These are phyloP conservation scores for Tylopilus sp. DNA, from an alignment of 768 basidiomycete species.

Conservation along the genomic window DNA sequence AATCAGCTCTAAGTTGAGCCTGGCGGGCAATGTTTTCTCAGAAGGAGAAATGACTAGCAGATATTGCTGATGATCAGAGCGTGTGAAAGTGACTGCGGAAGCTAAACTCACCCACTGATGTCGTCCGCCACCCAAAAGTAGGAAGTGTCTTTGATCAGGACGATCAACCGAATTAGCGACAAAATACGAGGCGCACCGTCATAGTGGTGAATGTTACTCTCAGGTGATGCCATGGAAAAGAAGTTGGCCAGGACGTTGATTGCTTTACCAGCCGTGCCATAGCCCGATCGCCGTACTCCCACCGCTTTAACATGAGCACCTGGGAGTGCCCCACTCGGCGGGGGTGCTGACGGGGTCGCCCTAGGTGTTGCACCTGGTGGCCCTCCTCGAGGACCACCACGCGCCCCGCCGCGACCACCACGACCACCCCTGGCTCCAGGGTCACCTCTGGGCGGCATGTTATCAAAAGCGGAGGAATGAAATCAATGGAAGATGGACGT, in stretches of 20 bases:
- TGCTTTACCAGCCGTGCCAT: constrained; percentile 52
- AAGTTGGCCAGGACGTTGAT: constrained; percentile 54
- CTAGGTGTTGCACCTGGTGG: constrained; percentile 19
- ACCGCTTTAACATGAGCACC: constrained; percentile 45
- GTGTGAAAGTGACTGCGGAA: background rate
- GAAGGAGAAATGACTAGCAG: constrained; percentile 57
- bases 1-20: constrained; percentile 70
- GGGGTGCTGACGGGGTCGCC: constrained; percentile 22
- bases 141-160: constrained; percentile 21
- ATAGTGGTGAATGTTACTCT: constrained; percentile 69
- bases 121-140: background rate
- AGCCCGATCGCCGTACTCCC: constrained; percentile 67
- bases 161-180: background rate
- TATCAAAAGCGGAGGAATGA: background rate
- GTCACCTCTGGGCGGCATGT: constrained; percentile 40
- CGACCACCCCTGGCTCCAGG: constrained; percentile 22
- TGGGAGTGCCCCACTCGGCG: constrained; percentile 33
- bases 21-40: constrained; percentile 64
- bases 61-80: constrained; percentile 13
- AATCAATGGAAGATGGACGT: constrained; percentile 17
- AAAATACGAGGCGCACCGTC: constrained; percentile 57
- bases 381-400: constrained; percentile 30
- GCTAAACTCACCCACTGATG: constrained; percentile 20
- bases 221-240: constrained; percentile 59
- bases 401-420: constrained; percentile 25